Conservation (phyloP, 345 rosid genomes). For the Melaleuca alternifolia region DNA sequence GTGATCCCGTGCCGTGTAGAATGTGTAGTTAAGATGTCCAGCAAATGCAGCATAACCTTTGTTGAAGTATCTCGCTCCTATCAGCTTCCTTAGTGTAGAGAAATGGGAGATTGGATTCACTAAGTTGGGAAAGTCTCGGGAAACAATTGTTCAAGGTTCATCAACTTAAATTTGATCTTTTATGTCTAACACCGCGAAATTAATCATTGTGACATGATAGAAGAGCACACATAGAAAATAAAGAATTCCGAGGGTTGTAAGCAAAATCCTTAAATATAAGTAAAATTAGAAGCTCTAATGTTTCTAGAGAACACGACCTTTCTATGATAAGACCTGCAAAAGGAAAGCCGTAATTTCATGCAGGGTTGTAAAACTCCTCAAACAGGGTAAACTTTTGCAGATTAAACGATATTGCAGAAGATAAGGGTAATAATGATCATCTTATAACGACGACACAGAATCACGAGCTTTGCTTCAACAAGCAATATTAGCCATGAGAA, state of each 20-base stretch:
- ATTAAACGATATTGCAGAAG: neutral
- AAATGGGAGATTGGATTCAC: neutral
- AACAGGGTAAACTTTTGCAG: neutral
- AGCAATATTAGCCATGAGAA: neutral
- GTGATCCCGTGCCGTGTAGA: constrained; percentile 4
- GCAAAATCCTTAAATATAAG: neutral
- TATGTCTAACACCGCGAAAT: neutral
- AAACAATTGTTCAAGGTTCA: neutral
- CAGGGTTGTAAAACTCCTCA: neutral
- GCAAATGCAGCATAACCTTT: constrained; percentile 1
- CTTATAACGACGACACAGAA: neutral
- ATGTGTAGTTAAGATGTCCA: neutral
- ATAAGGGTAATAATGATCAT: neutral
- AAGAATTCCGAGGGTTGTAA: neutral
- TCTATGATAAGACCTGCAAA: neutral
- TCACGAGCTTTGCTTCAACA: neutral
- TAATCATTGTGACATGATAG: no score
- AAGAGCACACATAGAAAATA: neutral
- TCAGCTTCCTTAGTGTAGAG: constrained; percentile 2
- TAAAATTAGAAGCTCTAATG: neutral
- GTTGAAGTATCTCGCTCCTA: constrained; percentile 11
- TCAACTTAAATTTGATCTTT: neutral
- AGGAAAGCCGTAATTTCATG: neutral
- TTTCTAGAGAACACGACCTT: neutral
- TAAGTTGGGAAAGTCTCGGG: neutral